Base-by-base conservation (phyloP, 345 rosid species). In the Acer yangbiense region DNA sequence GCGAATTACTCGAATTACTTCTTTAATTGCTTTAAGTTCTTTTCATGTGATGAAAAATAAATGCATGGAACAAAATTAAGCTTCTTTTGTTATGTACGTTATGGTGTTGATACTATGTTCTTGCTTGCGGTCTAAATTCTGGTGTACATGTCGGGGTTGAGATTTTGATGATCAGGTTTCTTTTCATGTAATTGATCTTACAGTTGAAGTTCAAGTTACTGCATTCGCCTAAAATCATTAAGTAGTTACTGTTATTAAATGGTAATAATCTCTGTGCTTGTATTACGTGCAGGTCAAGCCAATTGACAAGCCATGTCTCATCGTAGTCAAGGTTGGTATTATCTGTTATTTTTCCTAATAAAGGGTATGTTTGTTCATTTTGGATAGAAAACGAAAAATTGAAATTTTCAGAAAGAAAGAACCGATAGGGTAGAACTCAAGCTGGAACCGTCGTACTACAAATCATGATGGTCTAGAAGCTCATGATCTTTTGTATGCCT, bases 291-390 rank as follows among this genome's bases (percentile, higher is more conserved):
- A 95, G 99, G 85, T 86, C 81, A 90, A 90, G 77, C 86, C 82
- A 43, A 70, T 81, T 0, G 88, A 84, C 78, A 89, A 88, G 65
- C 90, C 90, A 72, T 86, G 93, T 79, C 94, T 85, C 80, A 83
- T 92, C 75, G 81, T 88, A 74, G 83, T 81, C 46, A 89, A 76
- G 98, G 99, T 95, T 72, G 27, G 86, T 82, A 65, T 70, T 72
- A 13, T 12, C 25, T 7, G 60, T 76, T 7, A 32, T 16, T 75
- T 67, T 76, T 58, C n/a, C 69, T 55, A 68, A 1, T 46, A 23
- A 39, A 2, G 73, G 18, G 13, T 44, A 25, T 62, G 55, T 69
- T 68, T 25, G 20, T 62, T 65, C 60, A 71, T 55, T 65, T 17
- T 65, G 23, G 32, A 20, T 61, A 9, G 43, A 20, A 6, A 65